phyloP scores from a whole-genome alignment of 176 grass and related monocot genomes.

The Chrysopogon serrulatus region DNA sequence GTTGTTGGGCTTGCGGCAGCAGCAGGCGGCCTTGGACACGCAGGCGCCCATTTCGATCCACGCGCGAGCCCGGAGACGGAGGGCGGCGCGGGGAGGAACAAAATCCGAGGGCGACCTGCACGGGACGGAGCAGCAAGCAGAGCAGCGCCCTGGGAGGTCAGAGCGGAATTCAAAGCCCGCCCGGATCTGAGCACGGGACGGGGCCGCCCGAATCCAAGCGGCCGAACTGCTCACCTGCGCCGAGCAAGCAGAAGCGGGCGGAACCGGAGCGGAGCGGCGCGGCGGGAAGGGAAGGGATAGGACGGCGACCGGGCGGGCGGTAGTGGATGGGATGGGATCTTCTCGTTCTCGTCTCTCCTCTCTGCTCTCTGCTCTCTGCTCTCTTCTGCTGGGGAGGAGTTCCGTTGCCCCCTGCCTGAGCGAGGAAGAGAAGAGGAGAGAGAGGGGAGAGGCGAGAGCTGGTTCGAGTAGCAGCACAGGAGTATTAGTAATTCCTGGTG shows the following conservation, averaged over 20 bases:
- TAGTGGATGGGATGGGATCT: slow-evolving; percentile 55
- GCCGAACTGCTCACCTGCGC: not conserved
- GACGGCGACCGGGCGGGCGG: not conserved
- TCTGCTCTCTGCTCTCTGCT: not conserved
- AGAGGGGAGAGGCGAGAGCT: not conserved
- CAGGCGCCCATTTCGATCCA: slow-evolving; percentile 70
- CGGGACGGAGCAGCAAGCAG: not conserved
- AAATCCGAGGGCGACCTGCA: slow-evolving; percentile 21
- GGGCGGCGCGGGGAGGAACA: not conserved
- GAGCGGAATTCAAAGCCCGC: not conserved
- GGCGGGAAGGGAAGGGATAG: not conserved
- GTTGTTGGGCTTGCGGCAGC: slow-evolving; percentile 55
- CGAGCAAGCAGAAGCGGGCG: not conserved
- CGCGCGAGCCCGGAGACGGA: not conserved
- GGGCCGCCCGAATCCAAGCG: not conserved
- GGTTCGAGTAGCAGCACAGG: not conserved
- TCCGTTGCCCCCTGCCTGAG: not conserved
- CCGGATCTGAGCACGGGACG: slow-evolving; percentile 38
- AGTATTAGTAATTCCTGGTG: not conserved
- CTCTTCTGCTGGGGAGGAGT: not conserved
- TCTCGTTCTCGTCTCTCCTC: slow-evolving; percentile 15
- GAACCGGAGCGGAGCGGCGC: not conserved
- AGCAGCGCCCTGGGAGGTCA: not conserved
- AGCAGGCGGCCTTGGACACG: slow-evolving; percentile 61
- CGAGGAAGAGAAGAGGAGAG: not conserved